Base-by-base conservation (phyloP, 306 rosid species). In the Sechiopsis laciniata region DNA sequence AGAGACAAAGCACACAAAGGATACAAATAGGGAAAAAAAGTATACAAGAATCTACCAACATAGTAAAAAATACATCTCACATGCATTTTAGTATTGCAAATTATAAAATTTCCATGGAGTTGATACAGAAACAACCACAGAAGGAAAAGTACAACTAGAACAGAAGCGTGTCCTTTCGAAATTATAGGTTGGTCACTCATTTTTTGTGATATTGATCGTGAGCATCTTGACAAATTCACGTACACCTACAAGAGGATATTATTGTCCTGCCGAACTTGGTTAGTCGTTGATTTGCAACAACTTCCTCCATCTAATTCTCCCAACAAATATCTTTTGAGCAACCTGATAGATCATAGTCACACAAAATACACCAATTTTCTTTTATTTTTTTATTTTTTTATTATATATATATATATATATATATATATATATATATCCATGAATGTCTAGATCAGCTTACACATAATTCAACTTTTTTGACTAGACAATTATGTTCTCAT, bases 61-160 rank as follows among this genome's bases (percentile, higher is more conserved):
- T 55, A 17, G 60, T 7, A 17, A 55, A 6, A 8, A 6, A 55
- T 24, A 24, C 8, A 24, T 59, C 9, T 11, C 22, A 22, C 5
- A 59, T 22, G 65, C 65, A 24, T 60, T 12, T 60, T 10, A 60
- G 17, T 8, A 35, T 64, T 37, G 71, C 26, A 64, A 64, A 64
- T 10, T 40, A 3, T 16, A 40, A 64, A 35, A 9, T 64, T 10
- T 16, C 15, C 42, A 10, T 2, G 37, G 37, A 32, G 5, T 32
- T 32, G 14, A 29, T 3, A 17, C 20, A 45, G 22, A 66, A 60
- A 45, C 55, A 45, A 42, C 10, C 32, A n/a, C 19, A 4, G 50
- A 19, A 65, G 5, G 37, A 32, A 32, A 32, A 65, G 10, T 64
- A 65, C 29, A 65, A 22, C 9, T 40, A 65, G 52, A 66, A 66